Evolutionary conservation across 495 filamentous ascomycete genomes (phyloP), one percentile per base, ranked within the genome.

Genomic region (Aspergillus carlsbadensis): DNA sequence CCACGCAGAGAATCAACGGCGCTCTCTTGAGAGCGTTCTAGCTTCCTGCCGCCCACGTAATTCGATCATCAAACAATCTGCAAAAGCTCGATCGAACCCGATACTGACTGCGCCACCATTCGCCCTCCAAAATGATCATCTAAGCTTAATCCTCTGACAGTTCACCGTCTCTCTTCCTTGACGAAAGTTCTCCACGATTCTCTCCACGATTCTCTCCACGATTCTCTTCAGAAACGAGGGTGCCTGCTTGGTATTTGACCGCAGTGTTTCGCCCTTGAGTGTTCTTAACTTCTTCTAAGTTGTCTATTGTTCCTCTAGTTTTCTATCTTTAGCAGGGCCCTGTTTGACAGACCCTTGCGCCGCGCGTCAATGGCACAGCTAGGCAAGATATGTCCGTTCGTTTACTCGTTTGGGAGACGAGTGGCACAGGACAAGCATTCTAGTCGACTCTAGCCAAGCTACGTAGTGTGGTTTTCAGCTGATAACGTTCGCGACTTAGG

Each of bases 191-290:
- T 35, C 41, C 15, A 22, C n/a, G 8, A 47, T 18, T 1, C 15
- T 26, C n/a, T 35, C 41, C 15, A 22, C n/a, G 8, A 47, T 18
- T 1, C 15, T 31, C n/a, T 26, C 42, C 15, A 26, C 14, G 11
- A 41, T 21, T 0, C 18, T 18, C n/a, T 40, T 18, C 24, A 40
- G 36, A 44, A 57, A 57, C 36, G 11, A 44, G 18, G 44, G 34
- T 57, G 54, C 54, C 54, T 57, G 54, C 54, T 57, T 57, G 54
- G 54, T 50, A 22, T 57, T 57, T 44, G 24, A 50, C 45, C 45
- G 54, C 45, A 57, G 54, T 35, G 40, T 45, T 24, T 46, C 11
- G 15, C 10, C 26, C 21, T 36, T 11, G n/a, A 21, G 5, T 10
- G 4, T 29, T 4, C 8, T 29, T 8, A 29, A 3, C 7, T 8